Evolutionary conservation across 2,329 filamentous ascomycete genomes (phyloP).

Genomic region (Pezicula rhizophila): DNA sequence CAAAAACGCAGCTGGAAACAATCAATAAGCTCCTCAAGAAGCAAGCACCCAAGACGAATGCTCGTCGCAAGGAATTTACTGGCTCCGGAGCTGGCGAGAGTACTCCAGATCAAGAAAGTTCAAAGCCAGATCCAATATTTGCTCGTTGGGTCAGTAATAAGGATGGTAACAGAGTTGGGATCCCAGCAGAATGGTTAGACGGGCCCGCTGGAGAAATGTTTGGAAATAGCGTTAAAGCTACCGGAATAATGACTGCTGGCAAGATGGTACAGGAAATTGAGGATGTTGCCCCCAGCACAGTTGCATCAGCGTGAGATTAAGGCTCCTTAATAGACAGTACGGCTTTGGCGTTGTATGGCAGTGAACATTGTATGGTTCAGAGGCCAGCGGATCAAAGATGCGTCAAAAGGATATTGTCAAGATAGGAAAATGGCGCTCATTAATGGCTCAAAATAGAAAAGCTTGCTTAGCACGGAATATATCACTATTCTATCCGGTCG

Average conservation of each 20-base stretch:
- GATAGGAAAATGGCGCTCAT: too few species aligned
- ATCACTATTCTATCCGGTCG: too few species aligned
- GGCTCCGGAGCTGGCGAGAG: slow-evolving; percentile 35
- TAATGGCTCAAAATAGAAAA: too few species aligned
- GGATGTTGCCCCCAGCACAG: neutral
- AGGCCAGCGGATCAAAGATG: too few species aligned
- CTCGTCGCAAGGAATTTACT: slow-evolving; percentile 33
- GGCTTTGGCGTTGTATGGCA: too few species aligned
- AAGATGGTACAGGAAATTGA: slow-evolving; percentile 28
- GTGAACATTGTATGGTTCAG: too few species aligned
- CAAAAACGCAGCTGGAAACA: slow-evolving; percentile 65
- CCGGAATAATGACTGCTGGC: slow-evolving; percentile 13
- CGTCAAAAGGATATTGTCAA: too few species aligned
- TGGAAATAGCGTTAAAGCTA: slow-evolving; percentile 22
- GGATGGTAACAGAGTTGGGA: slow-evolving; percentile 54
- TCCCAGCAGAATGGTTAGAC: slow-evolving; percentile 63
- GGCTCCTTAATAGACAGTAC: neutral
- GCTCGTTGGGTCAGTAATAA: slow-evolving; percentile 67
- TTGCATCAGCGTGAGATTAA: neutral
- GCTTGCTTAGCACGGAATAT: too few species aligned
- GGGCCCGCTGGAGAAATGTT: slow-evolving; percentile 59
- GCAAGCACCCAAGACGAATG: slow-evolving; percentile 69
- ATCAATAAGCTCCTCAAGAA: slow-evolving; percentile 88
- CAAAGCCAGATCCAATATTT: slow-evolving; percentile 53
- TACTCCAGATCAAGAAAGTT: slow-evolving; percentile 39